Conservation (phyloP, 768 basidiomycete species). For the Macrocybe gigantea region DNA sequence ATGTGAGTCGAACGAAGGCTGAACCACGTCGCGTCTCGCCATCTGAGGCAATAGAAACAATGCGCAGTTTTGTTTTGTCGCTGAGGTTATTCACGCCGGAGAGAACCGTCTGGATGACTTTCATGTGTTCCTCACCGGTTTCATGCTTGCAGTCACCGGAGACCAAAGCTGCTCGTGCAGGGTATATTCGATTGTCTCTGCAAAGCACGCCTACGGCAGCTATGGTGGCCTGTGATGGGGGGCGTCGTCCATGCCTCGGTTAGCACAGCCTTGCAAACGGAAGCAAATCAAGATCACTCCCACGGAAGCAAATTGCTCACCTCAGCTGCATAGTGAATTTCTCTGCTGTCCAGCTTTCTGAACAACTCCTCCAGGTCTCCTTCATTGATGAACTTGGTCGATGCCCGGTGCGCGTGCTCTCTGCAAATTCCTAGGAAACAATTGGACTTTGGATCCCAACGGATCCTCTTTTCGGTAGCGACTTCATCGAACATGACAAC, state of each 20-base stretch:
- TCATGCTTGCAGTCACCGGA: conserved; percentile 25
- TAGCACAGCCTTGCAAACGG: no score
- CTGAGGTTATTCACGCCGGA: conserved; percentile 3
- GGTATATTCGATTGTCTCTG: conserved; percentile 17
- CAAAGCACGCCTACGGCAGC: conserved; percentile 19
- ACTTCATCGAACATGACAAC: conserved; percentile 25
- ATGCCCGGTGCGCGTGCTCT: conserved; percentile 12
- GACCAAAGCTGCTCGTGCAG: conserved; percentile 17
- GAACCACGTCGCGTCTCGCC: conserved; percentile 20
- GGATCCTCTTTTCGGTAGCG: conserved; percentile 15
- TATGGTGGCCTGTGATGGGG: conserved; percentile 21
- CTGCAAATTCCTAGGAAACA: conserved; percentile 20
- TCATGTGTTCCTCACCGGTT: conserved; percentile 15
- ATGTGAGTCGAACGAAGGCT: conserved; percentile 16
- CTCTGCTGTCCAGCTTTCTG: conserved; percentile 1
- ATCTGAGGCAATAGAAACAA: conserved; percentile 21
- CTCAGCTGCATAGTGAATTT: conserved; percentile 10
- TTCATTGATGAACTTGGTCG: conserved; percentile 8
- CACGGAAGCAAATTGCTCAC: not conserved
- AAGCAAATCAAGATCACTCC: not conserved
- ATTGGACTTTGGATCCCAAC: conserved; percentile 19
- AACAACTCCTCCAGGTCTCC: conserved; percentile 8
- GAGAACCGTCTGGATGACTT: conserved; percentile 10
- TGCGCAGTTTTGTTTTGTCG: conserved; percentile 5
- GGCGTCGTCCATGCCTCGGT: no score